Base-by-base conservation (phyloP, 2,329 filamentous ascomycete genomes). In the Magnaporthiopsis incrustans region DNA sequence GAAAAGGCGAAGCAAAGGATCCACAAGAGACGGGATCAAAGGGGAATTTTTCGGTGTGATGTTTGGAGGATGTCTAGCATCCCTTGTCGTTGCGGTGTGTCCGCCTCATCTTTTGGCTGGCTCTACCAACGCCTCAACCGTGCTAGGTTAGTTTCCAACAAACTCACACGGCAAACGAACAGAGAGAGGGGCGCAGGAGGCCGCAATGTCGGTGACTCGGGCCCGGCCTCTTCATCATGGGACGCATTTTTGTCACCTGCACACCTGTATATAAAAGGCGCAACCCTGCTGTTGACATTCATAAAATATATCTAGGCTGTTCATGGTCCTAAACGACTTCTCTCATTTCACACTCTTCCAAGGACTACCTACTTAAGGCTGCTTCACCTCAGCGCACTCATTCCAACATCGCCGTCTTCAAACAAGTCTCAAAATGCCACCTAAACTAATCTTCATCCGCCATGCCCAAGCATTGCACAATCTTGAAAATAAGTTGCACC, bases 391-490 rank as follows among this genome's bases (percentile, higher is more conserved):
- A 53, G 8, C 18, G n/a, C 6, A 53, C 22, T n/a, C 15, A 15
- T 18, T 14, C 38, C 2, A 44, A 3, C 38, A 12, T 15, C 44
- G 22, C 44, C 15, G 15, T 6, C 38, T 18, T 38, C 6, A 4
- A 53, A n/a, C 22, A n/a, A n/a, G 44, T n/a, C 22, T n/a, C 25
- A n/a, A 27, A 4, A 85, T 85, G 83, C 71, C 82, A 62, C 82
- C 82, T 1, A 83, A 78, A 0, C 70, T 97, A 66, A 90, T 98
- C 69, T 81, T 98, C 71, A 88, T 97, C 71, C 90, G 94, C 69
- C 94, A 98, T 81, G 94, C 91, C 22, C 91, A 98, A 75, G 83
- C 80, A 11, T 71, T 79, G n/a, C 83, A 86, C 72, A 86, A 86
- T 65, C 74, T 77, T 18, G 71, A 75, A 61, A 73, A 84, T 84